These are phyloP conservation scores for Moesziomyces parantarcticus DNA, from an alignment of 1,284 basidiomycete species.

Conservation along the genomic window DNA sequence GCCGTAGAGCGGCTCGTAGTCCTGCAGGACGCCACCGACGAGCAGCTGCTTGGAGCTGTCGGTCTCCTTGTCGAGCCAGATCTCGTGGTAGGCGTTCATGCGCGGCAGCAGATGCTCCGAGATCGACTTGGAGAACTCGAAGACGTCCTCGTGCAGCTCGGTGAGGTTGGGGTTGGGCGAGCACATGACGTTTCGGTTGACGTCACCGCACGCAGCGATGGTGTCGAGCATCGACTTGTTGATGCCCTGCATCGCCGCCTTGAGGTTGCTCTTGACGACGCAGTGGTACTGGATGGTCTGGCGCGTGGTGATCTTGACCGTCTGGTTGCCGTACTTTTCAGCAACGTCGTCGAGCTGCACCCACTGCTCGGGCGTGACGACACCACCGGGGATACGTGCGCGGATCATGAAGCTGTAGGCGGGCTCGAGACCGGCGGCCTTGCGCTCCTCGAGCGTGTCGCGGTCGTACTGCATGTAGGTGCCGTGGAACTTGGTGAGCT, in stretches of 20 bases:
- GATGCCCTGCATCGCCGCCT: slow-evolving; percentile 95
- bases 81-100: slow-evolving; percentile 96
- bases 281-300: slow-evolving; percentile 99
- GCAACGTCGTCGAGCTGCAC: slow-evolving; percentile 93
- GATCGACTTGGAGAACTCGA: slow-evolving; percentile 84
- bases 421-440: slow-evolving; percentile 90
- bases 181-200: slow-evolving; percentile 92
- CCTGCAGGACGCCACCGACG: slow-evolving; percentile 87
- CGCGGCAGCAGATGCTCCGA: slow-evolving; percentile 88
- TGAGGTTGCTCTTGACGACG: slow-evolving; percentile 94
- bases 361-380: slow-evolving; percentile 93
- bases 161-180: slow-evolving; percentile 90
- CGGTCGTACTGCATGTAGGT: slow-evolving; percentile 80
- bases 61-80: slow-evolving; percentile 83
- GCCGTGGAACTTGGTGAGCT: slow-evolving; percentile 99
- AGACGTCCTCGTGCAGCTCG: slow-evolving; percentile 84
- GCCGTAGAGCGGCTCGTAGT: slow-evolving; percentile 95
- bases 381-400: slow-evolving; percentile 92
- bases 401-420: slow-evolving; percentile 99
- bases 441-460: slow-evolving; percentile 95
- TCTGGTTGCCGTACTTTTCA: slow-evolving; percentile 91
- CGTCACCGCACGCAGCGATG: slow-evolving; percentile 97
- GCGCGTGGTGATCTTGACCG: slow-evolving; percentile 96
- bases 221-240: slow-evolving; percentile 93
- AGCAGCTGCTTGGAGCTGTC: slow-evolving; percentile 76